Conservation (phyloP, 768 basidiomycete species). For the Cyclocybe aegerita region DNA sequence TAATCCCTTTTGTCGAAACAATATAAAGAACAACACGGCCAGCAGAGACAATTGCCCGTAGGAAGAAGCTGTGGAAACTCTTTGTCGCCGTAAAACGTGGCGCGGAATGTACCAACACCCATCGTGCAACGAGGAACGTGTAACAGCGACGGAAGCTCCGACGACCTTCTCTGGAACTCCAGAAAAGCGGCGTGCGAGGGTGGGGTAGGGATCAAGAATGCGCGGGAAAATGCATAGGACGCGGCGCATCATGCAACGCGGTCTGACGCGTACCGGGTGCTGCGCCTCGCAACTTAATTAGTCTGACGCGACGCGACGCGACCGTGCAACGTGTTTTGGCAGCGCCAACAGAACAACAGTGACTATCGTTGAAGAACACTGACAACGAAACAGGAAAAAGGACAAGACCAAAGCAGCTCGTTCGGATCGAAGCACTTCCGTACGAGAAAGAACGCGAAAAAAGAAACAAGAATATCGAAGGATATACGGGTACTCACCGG, state of each 20-base stretch:
- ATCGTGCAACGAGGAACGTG: conserved; percentile 16
- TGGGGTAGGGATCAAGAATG: neutral
- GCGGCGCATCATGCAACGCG: conserved; percentile 7
- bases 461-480: neutral
- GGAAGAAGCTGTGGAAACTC: conserved; percentile 1
- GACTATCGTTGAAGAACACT: neutral
- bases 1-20: conserved; percentile 1
- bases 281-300: neutral
- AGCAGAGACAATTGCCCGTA: conserved; percentile 7
- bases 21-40: neutral
- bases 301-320: neutral
- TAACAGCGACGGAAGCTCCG: conserved; percentile 1
- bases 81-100: conserved; percentile 12
- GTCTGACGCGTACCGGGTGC: neutral
- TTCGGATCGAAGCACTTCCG: neutral
- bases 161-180: neutral
- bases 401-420: neutral
- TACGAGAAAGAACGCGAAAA: neutral
- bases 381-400: neutral
- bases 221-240: conserved; percentile 2
- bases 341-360: conserved; percentile 3
- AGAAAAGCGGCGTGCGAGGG: neutral
- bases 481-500: conserved; percentile 43
- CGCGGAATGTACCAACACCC: neutral
- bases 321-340: conserved; percentile 15